These are phyloP conservation scores for Thecamonas trahens DNA, from an alignment of 78 protist species.

Conservation along the genomic window DNA sequence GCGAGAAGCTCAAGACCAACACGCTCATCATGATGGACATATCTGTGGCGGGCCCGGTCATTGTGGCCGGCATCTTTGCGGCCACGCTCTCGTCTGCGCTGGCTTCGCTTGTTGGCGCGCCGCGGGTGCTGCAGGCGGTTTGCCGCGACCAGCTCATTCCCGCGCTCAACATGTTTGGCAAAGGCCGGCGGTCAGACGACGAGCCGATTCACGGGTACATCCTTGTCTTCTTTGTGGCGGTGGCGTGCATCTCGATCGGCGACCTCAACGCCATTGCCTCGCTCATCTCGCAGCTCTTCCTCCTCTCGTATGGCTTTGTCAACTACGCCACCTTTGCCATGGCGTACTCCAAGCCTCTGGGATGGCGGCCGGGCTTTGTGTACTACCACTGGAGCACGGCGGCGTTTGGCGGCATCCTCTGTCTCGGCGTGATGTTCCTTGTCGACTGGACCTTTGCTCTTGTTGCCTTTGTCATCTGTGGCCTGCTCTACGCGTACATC, in stretches of 20 bases:
- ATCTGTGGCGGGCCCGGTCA: not conserved
- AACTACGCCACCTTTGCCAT: conserved; percentile 43
- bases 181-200: not conserved
- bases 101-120: conserved; percentile 36
- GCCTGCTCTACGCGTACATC: not conserved
- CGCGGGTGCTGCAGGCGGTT: conserved; percentile 31
- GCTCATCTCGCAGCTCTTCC: conserved; percentile 25
- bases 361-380: conserved; percentile 48
- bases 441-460: not conserved
- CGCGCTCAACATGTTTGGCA: conserved; percentile 16
- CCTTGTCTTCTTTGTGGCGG: not conserved
- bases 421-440: conserved; percentile 24
- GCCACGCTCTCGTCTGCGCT: conserved; percentile 42
- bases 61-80: conserved; percentile 17
- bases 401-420: conserved; percentile 30
- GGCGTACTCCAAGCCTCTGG: conserved; percentile 4
- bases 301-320: conserved; percentile 37
- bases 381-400: conserved; percentile 7
- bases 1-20: not conserved
- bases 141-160: not conserved
- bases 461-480: not conserved
- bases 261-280: conserved; percentile 50
- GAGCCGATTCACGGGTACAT: conserved; percentile 11
- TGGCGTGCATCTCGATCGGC: not conserved
- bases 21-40: not conserved